Conservation (phyloP, 352 stramenopile genomes). For the Globisporangium orthogonon region DNA sequence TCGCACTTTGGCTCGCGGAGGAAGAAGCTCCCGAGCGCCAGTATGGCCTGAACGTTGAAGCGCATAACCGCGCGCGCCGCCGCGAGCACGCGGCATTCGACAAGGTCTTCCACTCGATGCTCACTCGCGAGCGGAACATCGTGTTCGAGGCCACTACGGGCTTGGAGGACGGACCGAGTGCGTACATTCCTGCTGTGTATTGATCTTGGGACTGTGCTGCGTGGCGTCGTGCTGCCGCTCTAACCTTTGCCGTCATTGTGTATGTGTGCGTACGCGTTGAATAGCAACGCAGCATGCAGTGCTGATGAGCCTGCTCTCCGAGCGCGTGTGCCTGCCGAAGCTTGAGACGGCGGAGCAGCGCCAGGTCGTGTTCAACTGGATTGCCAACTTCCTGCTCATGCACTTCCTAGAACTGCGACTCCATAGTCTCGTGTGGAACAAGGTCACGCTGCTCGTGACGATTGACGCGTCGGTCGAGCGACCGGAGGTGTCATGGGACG, state of each 20-base stretch:
- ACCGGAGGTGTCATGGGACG: conserved; percentile 47
- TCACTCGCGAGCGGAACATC: conserved; percentile 71
- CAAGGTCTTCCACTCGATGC: conserved; percentile 48
- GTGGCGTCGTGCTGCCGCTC: no score
- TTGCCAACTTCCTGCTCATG: conserved; percentile 69
- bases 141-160: conserved; percentile 66
- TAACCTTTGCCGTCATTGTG: no score
- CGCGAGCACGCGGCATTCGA: conserved; percentile 49
- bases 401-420: conserved; percentile 82
- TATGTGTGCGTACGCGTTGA: no score
- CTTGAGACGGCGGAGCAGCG: conserved; percentile 45
- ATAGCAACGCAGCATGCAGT: conserved; percentile 46
- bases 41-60: conserved; percentile 24
- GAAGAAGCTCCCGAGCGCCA: conserved; percentile 27
- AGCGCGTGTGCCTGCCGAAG: conserved; percentile 57
- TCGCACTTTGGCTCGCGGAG: conserved; percentile 50
- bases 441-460: conserved; percentile 64
- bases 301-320: conserved; percentile 46
- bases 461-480: conserved; percentile 24
- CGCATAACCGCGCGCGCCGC: conserved; percentile 37
- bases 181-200: conserved; percentile 6
- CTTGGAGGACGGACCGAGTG: conserved; percentile 61
- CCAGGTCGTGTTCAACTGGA: conserved; percentile 62
- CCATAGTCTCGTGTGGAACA: conserved; percentile 82
- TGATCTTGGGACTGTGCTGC: background rate